These are phyloP conservation scores for Ensete ventricosum DNA, from an alignment of 176 grass and related monocot genomes.

Conservation along the genomic window DNA sequence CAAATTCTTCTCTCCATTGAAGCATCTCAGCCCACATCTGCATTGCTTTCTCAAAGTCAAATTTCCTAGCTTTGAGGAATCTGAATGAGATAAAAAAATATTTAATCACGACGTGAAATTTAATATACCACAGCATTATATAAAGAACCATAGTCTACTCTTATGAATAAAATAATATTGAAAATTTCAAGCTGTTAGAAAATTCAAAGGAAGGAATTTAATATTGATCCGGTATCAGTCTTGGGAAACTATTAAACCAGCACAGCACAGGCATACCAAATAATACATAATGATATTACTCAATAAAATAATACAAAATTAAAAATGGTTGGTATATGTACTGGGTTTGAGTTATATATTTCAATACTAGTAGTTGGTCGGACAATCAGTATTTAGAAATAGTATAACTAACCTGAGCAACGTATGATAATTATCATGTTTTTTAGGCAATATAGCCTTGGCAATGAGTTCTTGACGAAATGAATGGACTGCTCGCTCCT, in stretches of 20 bases:
- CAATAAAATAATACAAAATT: not conserved
- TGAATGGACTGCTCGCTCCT: constrained; percentile 67
- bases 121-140: not conserved
- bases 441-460: constrained; percentile 57
- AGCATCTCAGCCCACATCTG: constrained; percentile 98
- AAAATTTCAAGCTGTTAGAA: no score
- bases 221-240: no score
- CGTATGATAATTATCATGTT: constrained; percentile 86
- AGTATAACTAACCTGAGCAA: constrained; percentile 59
- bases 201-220: no score
- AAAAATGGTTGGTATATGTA: no score
- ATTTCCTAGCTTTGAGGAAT: constrained; percentile 92
- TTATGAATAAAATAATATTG: no score
- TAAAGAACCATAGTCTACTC: not conserved
- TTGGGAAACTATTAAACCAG: no score
- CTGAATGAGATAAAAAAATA: constrained; percentile 19
- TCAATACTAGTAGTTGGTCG: no score
- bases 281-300: no score
- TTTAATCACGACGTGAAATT: not conserved
- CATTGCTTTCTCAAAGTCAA: constrained; percentile 75
- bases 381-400: no score
- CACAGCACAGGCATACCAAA: no score
- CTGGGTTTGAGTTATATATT: no score
- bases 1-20: constrained; percentile 88
- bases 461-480: constrained; percentile 59